These are phyloP conservation scores for Aspergillus spinulosporus DNA, from an alignment of 2,329 filamentous ascomycete species.

Conservation along the genomic window DNA sequence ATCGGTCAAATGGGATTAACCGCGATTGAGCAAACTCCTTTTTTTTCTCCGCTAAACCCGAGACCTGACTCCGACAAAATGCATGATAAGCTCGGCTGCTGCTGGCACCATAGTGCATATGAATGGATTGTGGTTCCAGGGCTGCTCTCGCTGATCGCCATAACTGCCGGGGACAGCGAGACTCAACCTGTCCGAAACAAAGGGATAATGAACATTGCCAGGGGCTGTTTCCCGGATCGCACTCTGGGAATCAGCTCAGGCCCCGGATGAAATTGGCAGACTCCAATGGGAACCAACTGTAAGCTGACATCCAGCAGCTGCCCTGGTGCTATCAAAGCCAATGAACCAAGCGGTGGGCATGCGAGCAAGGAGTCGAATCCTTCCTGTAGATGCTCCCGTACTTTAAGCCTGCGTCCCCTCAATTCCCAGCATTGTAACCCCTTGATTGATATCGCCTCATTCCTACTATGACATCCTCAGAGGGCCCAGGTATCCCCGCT, in stretches of 20 bases:
- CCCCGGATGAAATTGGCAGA: background rate
- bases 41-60: background rate
- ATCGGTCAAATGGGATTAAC: background rate
- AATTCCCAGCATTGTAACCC: background rate
- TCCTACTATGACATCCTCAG: background rate
- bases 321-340: background rate
- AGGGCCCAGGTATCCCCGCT: background rate
- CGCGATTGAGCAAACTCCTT: background rate
- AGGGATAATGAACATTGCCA: background rate
- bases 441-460: background rate
- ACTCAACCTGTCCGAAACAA: background rate
- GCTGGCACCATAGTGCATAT: too few relatives aligned
- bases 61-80: too few relatives aligned
- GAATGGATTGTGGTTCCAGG: too few relatives aligned
- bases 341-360: background rate
- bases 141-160: background rate
- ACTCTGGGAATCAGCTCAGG: background rate
- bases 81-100: background rate
- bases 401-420: background rate
- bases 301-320: conserved; percentile 5
- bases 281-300: background rate
- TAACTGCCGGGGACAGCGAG: background rate
- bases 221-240: background rate
- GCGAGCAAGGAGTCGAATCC: conserved; percentile 3
- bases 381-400: background rate